Base-by-base conservation (phyloP, 1,284 basidiomycete genomes). In the Ganoderma resinaceum region DNA sequence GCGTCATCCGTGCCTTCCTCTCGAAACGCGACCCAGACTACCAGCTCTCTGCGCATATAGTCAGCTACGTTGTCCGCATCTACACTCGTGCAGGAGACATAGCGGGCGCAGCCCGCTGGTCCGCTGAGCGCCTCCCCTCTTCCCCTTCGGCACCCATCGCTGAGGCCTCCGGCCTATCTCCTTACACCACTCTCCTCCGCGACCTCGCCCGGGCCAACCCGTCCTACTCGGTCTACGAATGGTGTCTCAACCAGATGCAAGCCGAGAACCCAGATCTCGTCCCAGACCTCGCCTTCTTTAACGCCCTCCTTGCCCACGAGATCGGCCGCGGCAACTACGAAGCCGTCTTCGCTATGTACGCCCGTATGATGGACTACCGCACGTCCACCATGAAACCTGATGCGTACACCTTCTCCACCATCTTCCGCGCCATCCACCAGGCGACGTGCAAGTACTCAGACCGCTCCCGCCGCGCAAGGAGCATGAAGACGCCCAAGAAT, bases 261-360 rank as follows among this genome's bases (percentile, higher is more conserved):
- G 71, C 77, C 37, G 78, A 80, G 1, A 79, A 79, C 16, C 61
- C 68, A 16, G n/a, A 43, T 12, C 76, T 85, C 23, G 52, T 75
- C 9, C 81, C 82, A 0, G 80, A 85, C 66, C 77, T 82, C 12
- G 69, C 74, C 46, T 72, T 88, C 43, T 83, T 86, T 78, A 87
- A 87, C 66, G 73, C 82, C 8, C 80, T 89, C 73, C 82, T 89
- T 35, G 75, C 79, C 6, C 76, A 79, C 7, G 79, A 85, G 67
- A 73, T 82, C 42, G 76, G 78, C 1, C 71, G 72, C 23, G 71
- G 76, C 6, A 78, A 79, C 63, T 75, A 80, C 42, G 76, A 79
- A 29, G 75, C 76, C n/a, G 83, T 82, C 7, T 86, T 86, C 71
- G 71, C 77, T 4, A 75, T 87, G 4, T 89, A 88, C 71, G 74